These are phyloP conservation scores for Fusarium penzigii DNA, from an alignment of 2,329 filamentous ascomycete genomes.

Conservation along the genomic window DNA sequence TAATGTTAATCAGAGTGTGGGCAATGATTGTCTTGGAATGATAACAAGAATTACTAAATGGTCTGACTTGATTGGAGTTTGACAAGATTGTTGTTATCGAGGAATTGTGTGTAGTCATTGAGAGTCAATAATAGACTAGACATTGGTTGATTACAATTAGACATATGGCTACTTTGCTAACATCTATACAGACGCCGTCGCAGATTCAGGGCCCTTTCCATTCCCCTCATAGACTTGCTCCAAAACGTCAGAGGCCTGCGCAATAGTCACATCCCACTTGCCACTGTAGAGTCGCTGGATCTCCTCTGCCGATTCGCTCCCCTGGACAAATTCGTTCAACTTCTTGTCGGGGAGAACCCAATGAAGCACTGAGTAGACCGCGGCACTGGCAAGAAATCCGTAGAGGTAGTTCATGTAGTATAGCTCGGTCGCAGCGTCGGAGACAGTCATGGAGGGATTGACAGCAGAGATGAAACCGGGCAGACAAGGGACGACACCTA, in stretches of 20 bases:
- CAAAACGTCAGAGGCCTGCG: constrained; percentile 8
- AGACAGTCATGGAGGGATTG: constrained; percentile 34
- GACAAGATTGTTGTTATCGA: too few species aligned
- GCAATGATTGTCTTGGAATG: too few species aligned
- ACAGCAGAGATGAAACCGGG: constrained; percentile 46
- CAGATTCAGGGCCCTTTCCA: constrained; percentile 10
- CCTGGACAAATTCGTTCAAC: constrained; percentile 33
- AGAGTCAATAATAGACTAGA: too few species aligned
- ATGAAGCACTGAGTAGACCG: constrained; percentile 36
- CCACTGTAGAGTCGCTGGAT: constrained; percentile 31
- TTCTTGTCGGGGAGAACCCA: constrained; percentile 26
- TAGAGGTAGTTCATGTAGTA: constrained; percentile 43
- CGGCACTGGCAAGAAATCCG: constrained; percentile 37
- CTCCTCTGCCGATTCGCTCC: constrained; percentile 23
- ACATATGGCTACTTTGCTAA: background rate
- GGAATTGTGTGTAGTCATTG: too few species aligned
- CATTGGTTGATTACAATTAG: background rate
- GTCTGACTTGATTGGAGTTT: too few species aligned
- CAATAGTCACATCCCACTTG: constrained; percentile 34
- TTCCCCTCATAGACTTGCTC: constrained; percentile 11
- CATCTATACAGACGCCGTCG: constrained; percentile 13
- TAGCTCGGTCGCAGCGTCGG: constrained; percentile 39
- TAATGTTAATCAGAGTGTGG: too few species aligned
- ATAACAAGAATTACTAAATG: too few species aligned
- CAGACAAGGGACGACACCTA: constrained; percentile 41